Evolutionary conservation across 768 basidiomycete species (phyloP).

Genomic region (Pholiota microspora): DNA sequence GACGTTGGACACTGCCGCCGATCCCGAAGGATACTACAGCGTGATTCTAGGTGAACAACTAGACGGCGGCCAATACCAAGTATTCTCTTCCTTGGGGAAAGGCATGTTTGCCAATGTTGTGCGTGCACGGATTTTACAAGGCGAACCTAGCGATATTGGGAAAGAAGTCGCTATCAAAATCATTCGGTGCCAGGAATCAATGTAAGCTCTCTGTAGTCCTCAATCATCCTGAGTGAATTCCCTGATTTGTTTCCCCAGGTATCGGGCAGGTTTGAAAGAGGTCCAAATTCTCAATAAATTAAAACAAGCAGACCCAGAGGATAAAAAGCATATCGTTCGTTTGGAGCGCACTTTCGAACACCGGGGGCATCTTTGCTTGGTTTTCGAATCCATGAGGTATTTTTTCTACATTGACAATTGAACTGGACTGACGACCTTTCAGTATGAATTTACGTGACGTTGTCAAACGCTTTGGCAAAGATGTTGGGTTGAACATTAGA

Average conservation of each 20-base stretch:
- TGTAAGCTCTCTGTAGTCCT: slow-evolving; percentile 52
- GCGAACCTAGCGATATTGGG: slow-evolving; percentile 49
- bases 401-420: not conserved
- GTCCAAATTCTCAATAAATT: slow-evolving; percentile 86
- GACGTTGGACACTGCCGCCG: slow-evolving; percentile 88
- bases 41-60: slow-evolving; percentile 93
- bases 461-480: slow-evolving; percentile 97
- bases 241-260: slow-evolving; percentile 48
- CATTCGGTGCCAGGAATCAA: slow-evolving; percentile 91
- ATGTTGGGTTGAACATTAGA: slow-evolving; percentile 92
- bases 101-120: slow-evolving; percentile 99
- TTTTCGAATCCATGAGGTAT: slow-evolving; percentile 93
- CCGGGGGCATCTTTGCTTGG: slow-evolving; percentile 92
- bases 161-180: slow-evolving; percentile 97
- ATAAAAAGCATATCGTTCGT: slow-evolving; percentile 95
- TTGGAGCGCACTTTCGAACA: slow-evolving; percentile 95
- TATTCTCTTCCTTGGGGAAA: slow-evolving; percentile 93
- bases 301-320: slow-evolving; percentile 87
- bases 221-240: not conserved
- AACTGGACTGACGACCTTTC: not conserved
- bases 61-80: slow-evolving; percentile 90
- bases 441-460: slow-evolving; percentile 99
- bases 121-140: slow-evolving; percentile 76
- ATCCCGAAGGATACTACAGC: slow-evolving; percentile 93
- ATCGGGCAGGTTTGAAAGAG: slow-evolving; percentile 93